Conservation (phyloP, 495 filamentous ascomycete genomes). For the Penicillium canescens region DNA sequence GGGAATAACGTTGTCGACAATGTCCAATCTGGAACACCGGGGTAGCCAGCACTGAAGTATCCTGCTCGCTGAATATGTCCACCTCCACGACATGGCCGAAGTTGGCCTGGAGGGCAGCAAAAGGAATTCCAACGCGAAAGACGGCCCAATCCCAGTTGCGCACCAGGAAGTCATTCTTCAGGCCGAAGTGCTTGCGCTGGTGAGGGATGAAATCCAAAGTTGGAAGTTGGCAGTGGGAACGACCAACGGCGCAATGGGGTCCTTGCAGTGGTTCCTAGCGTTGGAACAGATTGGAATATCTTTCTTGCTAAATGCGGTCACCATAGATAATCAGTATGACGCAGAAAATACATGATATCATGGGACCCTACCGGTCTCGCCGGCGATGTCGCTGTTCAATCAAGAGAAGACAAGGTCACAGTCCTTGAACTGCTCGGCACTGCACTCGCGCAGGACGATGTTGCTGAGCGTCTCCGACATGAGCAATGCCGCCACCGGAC, state of each 20-base stretch:
- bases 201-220: slow-evolving; percentile 75
- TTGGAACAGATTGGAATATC: slow-evolving; percentile 84
- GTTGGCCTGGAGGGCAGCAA: slow-evolving; percentile 74
- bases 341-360: not conserved
- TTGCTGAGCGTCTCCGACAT: slow-evolving; percentile 68
- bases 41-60: slow-evolving; percentile 85
- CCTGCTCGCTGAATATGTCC: slow-evolving; percentile 85
- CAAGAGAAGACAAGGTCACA: slow-evolving; percentile 89
- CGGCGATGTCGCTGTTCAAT: slow-evolving; percentile 78
- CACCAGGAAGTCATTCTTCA: slow-evolving; percentile 77
- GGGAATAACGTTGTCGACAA: slow-evolving; percentile 82
- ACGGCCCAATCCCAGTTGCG: slow-evolving; percentile 93
- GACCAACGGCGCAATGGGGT: slow-evolving; percentile 77
- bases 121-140: slow-evolving; percentile 83
- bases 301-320: slow-evolving; percentile 76
- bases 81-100: slow-evolving; percentile 75
- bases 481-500: slow-evolving; percentile 82
- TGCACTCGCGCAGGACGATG: slow-evolving; percentile 74
- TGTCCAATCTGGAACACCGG: slow-evolving; percentile 75
- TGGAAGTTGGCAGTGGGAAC: slow-evolving; percentile 83
- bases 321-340: slow-evolving; percentile 35
- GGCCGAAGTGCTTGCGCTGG: slow-evolving; percentile 64
- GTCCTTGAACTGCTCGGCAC: slow-evolving; percentile 69
- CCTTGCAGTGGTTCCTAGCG: slow-evolving; percentile 83
- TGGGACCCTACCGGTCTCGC: slow-evolving; percentile 73